These are phyloP conservation scores for Allium cepa DNA, from an alignment of 106 monocot genomes.

Conservation along the genomic window DNA sequence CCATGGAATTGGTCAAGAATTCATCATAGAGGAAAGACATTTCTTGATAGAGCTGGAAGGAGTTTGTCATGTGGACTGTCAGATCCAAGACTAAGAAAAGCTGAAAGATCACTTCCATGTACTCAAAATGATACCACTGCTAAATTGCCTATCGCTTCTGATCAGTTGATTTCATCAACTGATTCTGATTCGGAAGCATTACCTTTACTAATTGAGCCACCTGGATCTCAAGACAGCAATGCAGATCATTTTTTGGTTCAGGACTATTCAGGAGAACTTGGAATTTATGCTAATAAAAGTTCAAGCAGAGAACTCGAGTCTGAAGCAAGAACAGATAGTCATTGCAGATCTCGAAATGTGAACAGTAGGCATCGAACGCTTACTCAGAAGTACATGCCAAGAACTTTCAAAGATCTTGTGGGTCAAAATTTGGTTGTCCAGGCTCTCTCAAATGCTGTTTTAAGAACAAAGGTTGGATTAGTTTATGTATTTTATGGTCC, in stretches of 20 bases:
- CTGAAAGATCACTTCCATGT: constrained; percentile 21
- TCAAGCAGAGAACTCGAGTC: constrained; percentile 25
- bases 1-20: constrained; percentile 97
- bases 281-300: constrained; percentile 47
- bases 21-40: constrained; percentile 71
- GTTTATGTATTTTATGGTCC: constrained; percentile 91
- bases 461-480: constrained; percentile 69
- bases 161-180: constrained; percentile 43
- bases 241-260: constrained; percentile 15
- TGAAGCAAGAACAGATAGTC: constrained; percentile 36
- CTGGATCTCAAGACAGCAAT: constrained; percentile 34
- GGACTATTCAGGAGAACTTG: constrained; percentile 60
- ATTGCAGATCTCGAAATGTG: constrained; percentile 5
- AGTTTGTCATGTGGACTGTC: constrained; percentile 85
- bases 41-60: constrained; percentile 84
- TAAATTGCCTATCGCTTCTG: constrained; percentile 18
- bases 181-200: constrained; percentile 70
- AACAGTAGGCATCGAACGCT: constrained; percentile 46
- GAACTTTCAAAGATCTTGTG: constrained; percentile 80
- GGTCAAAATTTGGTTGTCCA: constrained; percentile 89
- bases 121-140: constrained; percentile 24
- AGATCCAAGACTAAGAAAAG: constrained; percentile 53
- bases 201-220: constrained; percentile 60
- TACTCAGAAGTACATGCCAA: constrained; percentile 89
- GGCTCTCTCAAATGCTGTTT: constrained; percentile 83